Evolutionary conservation across 2,329 filamentous ascomycete species (phyloP).

Genomic region (Fusarium beomiforme): DNA sequence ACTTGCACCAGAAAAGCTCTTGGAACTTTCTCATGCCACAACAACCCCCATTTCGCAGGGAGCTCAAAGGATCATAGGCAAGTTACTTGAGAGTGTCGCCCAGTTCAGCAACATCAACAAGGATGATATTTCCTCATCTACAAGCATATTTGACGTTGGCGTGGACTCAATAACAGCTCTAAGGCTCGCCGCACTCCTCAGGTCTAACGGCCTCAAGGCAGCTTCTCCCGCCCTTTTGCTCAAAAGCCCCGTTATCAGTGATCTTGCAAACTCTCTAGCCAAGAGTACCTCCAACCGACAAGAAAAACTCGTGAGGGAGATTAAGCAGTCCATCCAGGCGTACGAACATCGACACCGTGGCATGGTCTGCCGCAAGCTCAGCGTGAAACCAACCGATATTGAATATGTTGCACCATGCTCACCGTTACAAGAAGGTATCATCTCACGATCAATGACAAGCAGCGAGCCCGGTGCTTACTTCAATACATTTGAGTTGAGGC

Average conservation of each 20-base stretch:
- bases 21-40: constrained; percentile 58
- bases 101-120: constrained; percentile 59
- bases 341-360: constrained; percentile 70
- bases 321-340: constrained; percentile 70
- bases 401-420: constrained; percentile 86
- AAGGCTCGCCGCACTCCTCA: constrained; percentile 72
- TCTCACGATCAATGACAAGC: constrained; percentile 71
- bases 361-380: constrained; percentile 62
- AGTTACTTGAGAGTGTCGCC: constrained; percentile 64
- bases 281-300: constrained; percentile 11
- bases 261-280: constrained; percentile 55
- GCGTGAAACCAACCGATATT: constrained; percentile 62
- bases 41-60: constrained; percentile 43
- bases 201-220: constrained; percentile 66
- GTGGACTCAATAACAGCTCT: constrained; percentile 89
- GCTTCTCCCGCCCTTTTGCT: constrained; percentile 75
- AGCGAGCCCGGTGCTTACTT: constrained; percentile 74
- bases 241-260: constrained; percentile 63
- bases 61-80: constrained; percentile 51
- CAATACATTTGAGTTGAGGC: constrained; percentile 73
- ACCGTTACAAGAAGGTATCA: constrained; percentile 85
- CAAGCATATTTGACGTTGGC: constrained; percentile 85
- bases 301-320: constrained; percentile 52
- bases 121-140: constrained; percentile 59
- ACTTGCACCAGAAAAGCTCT: constrained; percentile 69